phyloP scores from a whole-genome alignment of 768 basidiomycete genomes.

The Boletus coccyginus region DNA sequence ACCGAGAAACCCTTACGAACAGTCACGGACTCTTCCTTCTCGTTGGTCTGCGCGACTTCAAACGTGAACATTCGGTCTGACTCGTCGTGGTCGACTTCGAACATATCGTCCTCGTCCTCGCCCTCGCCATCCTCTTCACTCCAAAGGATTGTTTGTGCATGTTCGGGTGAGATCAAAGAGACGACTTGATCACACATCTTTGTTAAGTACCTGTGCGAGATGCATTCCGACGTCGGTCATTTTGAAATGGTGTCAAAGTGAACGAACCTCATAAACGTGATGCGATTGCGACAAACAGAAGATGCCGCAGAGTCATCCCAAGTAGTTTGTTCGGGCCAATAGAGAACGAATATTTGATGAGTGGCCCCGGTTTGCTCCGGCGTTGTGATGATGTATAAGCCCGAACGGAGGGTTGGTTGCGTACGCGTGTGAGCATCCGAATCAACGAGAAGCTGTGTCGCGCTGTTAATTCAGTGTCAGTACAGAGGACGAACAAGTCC shows the following conservation, averaged over 20 bases:
- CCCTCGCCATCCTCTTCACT: conserved; percentile 28
- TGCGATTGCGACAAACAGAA: conserved; percentile 46
- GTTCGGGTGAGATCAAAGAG: conserved; percentile 47
- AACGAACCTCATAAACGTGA: conserved; percentile 55
- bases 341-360: conserved; percentile 44
- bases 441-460: conserved; percentile 13
- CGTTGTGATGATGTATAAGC: conserved; percentile 12
- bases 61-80: conserved; percentile 49
- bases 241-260: background rate
- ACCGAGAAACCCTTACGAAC: conserved; percentile 46
- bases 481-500: too few relatives aligned
- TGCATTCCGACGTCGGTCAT: background rate
- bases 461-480: background rate
- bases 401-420: conserved; percentile 12
- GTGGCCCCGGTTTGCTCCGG: background rate
- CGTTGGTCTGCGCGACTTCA: conserved; percentile 49
- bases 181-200: conserved; percentile 57
- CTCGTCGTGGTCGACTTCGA: conserved; percentile 37
- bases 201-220: conserved; percentile 47
- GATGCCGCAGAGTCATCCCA: conserved; percentile 50
- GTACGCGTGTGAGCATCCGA: background rate
- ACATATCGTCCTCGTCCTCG: conserved; percentile 16
- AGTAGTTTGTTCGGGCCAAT: conserved; percentile 58
- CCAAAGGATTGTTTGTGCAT: conserved; percentile 45
- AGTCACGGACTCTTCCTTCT: conserved; percentile 51